Evolutionary conservation across 2,329 filamentous ascomycete genomes (phyloP).

Genomic region (Sporothrix luriei): DNA sequence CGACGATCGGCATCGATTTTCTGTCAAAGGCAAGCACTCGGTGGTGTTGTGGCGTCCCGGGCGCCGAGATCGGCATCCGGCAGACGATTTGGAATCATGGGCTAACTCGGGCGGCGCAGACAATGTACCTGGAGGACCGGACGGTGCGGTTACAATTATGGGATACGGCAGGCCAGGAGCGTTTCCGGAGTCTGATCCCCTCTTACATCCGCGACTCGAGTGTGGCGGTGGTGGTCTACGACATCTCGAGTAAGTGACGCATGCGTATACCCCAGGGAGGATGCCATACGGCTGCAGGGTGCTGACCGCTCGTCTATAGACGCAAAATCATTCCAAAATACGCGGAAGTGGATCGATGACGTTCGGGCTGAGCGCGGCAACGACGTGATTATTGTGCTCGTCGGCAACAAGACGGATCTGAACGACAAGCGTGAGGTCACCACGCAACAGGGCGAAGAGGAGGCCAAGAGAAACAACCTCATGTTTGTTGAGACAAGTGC

Average conservation of each 20-base stretch:
- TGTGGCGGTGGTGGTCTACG: constrained; percentile 97
- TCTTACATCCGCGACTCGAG: constrained; percentile 98
- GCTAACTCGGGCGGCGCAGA: constrained; percentile 54
- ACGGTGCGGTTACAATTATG: constrained; percentile 96
- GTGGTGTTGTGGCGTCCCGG: background rate
- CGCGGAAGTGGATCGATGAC: constrained; percentile 98
- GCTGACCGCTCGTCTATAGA: constrained; percentile 51
- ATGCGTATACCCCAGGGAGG: background rate
- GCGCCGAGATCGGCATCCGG: background rate
- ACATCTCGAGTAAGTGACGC: constrained; percentile 75
- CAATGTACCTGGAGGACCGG: constrained; percentile 99
- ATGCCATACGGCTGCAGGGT: too few relatives aligned
- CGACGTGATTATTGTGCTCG: constrained; percentile 97
- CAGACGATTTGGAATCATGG: background rate
- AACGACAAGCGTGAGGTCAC: constrained; percentile 98
- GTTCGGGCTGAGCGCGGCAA: constrained; percentile 94
- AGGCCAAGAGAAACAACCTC: constrained; percentile 94
- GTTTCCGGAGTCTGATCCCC: constrained; percentile 94
- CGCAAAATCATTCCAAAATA: constrained; percentile 97
- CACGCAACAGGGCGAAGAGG: constrained; percentile 92
- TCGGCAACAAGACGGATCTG: constrained; percentile 98
- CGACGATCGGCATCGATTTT: constrained; percentile 98
- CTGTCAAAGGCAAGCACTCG: constrained; percentile 76
- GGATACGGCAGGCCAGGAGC: constrained; percentile 97
- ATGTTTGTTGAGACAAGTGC: constrained; percentile 99